Percentiles rank a stretch among this genome's conserved stretches.
These are phyloP conservation scores for Sporisorium exsertum DNA, from an alignment of 1,284 basidiomycete genomes.

Conservation along the genomic window DNA sequence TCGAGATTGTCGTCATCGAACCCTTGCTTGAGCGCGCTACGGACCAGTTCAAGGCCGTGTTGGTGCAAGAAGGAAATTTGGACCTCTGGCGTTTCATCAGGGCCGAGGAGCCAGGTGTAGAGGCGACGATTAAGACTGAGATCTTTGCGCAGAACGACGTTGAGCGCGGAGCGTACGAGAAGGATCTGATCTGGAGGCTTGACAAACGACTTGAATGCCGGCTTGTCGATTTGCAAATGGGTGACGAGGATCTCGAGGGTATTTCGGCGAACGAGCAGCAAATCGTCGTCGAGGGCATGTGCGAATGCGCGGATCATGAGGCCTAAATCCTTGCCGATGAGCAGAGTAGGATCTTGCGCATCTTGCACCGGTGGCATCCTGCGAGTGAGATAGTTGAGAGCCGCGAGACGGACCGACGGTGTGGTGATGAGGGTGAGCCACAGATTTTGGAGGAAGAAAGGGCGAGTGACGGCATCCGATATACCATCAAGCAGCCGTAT, in stretches of 20 bases:
- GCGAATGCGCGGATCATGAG: conserved; percentile 92
- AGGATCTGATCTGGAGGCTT: conserved; percentile 47
- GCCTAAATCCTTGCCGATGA: conserved; percentile 80
- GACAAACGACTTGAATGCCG: conserved; percentile 34
- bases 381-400: conserved; percentile 86
- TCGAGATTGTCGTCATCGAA: conserved; percentile 70
- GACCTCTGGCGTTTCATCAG: conserved; percentile 77
- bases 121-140: conserved; percentile 91
- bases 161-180: conserved; percentile 58
- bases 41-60: conserved; percentile 49
- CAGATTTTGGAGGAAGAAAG: conserved; percentile 94
- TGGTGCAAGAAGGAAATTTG: conserved; percentile 53
- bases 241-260: conserved; percentile 62
- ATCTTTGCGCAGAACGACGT: conserved; percentile 80
- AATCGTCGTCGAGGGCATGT: conserved; percentile 85
- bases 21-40: conserved; percentile 46
- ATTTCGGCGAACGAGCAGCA: conserved; percentile 72
- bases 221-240: conserved; percentile 53
- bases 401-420: conserved; percentile 84
- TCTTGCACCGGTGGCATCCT: conserved; percentile 74
- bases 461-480: conserved; percentile 76
- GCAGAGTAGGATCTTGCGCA: conserved; percentile 26
- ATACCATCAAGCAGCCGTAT: conserved; percentile 83
- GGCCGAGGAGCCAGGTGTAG: conserved; percentile 88
- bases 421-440: conserved; percentile 93